Evolutionary conservation across 176 grass and related monocot genomes (phyloP), one percentile per base, ranked within the genome.

Genomic region (Aegilops speltoides): DNA sequence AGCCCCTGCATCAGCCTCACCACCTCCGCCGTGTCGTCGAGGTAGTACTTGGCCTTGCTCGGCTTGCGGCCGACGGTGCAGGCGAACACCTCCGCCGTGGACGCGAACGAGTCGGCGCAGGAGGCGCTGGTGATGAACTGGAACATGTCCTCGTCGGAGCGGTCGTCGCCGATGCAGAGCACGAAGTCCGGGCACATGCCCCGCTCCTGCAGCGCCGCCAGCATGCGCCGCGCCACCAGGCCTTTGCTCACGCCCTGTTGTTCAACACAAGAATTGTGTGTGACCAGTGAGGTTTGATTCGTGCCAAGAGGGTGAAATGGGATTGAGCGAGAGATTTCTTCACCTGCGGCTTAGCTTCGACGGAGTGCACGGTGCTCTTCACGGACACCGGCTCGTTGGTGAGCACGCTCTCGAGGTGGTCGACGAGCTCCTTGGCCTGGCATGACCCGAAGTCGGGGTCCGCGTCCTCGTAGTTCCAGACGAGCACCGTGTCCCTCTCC

Each of bases 71-170:
- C 93, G 10, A 98, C 96, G 4, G 96, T 98, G 85, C 96, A 98
- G 4, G 96, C 93, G 52, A 98, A 98, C 2, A 94, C 92, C 84
- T 96, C 96, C 3, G 93, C 93, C 2, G 85, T 73, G 9, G 88
- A 64, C 19, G 82, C 75, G 10, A 95, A 32, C 7, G 85, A 89
- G 46, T 83, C 87, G 22, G 88, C 81, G 20, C 81, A 79, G 1
- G 88, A 45, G 0, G 90, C 76, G 4, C 78, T 82, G 38, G 78
- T 84, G 80, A 98, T 98, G 59, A 94, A 82, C 90, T 92, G 69
- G 71, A 98, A 98, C 96, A 98, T 98, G 66, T 98, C 96, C 85
- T 98, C 96, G 23, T 98, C 96, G 3, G 96, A 98, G 22, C 82
- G 43, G 86, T 98, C 96, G 54, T 98, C 96, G 6, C 96, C 96